Percentiles rank a stretch among this genome's conserved stretches.
These are phyloP conservation scores for Ilyonectria destructans DNA, from an alignment of 2,329 filamentous ascomycete genomes.

Conservation along the genomic window DNA sequence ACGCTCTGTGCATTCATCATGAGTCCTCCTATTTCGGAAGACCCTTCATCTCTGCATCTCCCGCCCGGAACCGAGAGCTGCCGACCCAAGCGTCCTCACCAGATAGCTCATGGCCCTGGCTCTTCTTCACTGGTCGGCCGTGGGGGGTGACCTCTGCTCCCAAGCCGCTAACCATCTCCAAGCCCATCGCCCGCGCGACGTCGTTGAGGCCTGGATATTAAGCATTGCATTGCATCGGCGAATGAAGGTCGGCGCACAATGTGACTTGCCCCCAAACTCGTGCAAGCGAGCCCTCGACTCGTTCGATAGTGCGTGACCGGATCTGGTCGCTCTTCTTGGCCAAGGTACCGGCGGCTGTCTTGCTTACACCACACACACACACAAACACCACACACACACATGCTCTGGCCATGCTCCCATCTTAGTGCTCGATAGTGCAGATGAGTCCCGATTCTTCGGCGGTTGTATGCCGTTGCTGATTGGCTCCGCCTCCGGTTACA, in stretches of 20 bases:
- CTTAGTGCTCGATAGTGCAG: slow-evolving; percentile 3
- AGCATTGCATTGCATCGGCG: slow-evolving; percentile 27
- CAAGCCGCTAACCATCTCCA: neutral
- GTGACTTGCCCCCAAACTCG: slow-evolving; percentile 40
- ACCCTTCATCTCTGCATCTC: neutral
- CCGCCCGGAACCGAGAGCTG: neutral
- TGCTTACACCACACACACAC: too few relatives aligned
- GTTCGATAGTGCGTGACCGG: slow-evolving; percentile 43
- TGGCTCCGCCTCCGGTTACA: slow-evolving; percentile 15
- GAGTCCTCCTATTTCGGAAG: neutral
- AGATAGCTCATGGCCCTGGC: neutral
- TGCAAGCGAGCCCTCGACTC: slow-evolving; percentile 40
- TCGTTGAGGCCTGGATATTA: slow-evolving; percentile 1
- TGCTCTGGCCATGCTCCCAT: neutral
- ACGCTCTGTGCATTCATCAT: neutral
- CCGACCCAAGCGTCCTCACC: neutral
- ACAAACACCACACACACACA: neutral
- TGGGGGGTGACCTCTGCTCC: neutral
- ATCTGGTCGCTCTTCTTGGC: neutral
- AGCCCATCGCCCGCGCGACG: slow-evolving; percentile 25
- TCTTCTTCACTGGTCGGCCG: neutral
- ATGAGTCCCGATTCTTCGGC: slow-evolving; percentile 27
- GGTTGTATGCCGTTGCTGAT: slow-evolving; percentile 26
- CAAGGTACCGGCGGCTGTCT: neutral
- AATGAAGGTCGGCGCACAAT: slow-evolving; percentile 1